Evolutionary conservation across 495 filamentous ascomycete genomes (phyloP), one percentile per base, ranked within the genome.

Genomic region (Thozetella sp.): DNA sequence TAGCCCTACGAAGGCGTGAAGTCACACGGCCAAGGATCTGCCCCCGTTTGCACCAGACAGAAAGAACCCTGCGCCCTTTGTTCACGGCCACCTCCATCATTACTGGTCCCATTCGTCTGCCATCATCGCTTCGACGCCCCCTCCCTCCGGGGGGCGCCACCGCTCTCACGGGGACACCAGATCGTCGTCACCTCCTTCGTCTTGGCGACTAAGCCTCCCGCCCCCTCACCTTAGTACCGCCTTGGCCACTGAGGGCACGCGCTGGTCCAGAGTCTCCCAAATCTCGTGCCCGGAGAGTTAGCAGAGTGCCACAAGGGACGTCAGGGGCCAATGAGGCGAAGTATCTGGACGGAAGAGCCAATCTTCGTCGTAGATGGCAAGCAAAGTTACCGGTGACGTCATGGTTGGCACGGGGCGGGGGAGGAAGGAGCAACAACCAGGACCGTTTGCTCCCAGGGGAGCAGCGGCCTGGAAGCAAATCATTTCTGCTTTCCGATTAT

Each of bases 171-270:
- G 30, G n/a, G n/a, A n/a, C n/a, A n/a, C n/a, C 11, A 48, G 43
- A 48, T 48, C 43, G n/a, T 48, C 43, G 43, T n/a, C 9, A n/a
- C 11, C 43, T 10, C 15, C n/a, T 37, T 15, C 9, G 3, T 48
- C 43, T 48, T 48, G 43, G 43, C 43, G n/a, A 15, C 43, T 48
- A 48, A 48, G 43, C 43, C 43, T 48, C 43, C 43, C 43, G n/a
- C 43, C 43, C 43, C 43, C 43, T 48, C 43, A 48, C 43, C 11
- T 20, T 48, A 48, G 43, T 48, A 9, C n/a, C 11, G 43, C 20
- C 20, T 6, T 19, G 43, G 9, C 43, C 43, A 48, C 20, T 48
- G n/a, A n/a, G 43, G 20, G 43, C 10, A 4, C 43, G n/a, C 10
- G 43, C n/a, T 48, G 43, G 43, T 48, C 43, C 11, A 48, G 10